phyloP scores from a whole-genome alignment of 495 filamentous ascomycete genomes.

The Penicillium mononematosum region DNA sequence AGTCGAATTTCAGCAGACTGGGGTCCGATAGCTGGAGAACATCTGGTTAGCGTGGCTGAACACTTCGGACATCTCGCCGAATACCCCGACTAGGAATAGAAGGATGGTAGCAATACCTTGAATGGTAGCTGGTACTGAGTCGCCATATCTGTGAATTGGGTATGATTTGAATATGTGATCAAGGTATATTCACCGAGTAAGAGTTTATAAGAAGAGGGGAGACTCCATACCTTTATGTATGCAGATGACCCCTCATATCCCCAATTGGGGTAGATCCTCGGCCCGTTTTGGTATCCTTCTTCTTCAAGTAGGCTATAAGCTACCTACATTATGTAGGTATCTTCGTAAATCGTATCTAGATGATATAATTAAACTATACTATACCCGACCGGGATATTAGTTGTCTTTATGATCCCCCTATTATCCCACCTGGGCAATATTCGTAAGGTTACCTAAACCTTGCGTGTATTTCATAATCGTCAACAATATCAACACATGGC shows the following conservation, averaged over 20 bases:
- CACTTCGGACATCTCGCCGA: constrained; percentile 22
- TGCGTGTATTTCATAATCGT: constrained; percentile 24
- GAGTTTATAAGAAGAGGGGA: background rate
- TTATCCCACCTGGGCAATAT: constrained; percentile 21
- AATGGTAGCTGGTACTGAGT: constrained; percentile 42
- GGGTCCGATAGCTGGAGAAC: constrained; percentile 54
- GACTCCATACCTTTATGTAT: no score
- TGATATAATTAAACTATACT: constrained; percentile 13
- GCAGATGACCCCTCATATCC: background rate
- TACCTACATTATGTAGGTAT: no score
- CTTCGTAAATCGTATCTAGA: constrained; percentile 7
- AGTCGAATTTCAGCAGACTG: constrained; percentile 57
- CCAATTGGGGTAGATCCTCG: background rate
- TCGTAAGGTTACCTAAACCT: constrained; percentile 24
- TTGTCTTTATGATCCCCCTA: constrained; percentile 26
- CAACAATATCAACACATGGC: constrained; percentile 10
- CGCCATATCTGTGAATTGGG: constrained; percentile 26
- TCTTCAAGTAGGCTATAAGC: constrained; percentile 6
- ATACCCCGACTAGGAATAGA: background rate
- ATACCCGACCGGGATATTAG: constrained; percentile 27
- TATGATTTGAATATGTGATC: background rate
- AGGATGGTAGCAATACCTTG: constrained; percentile 27
- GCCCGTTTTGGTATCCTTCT: background rate
- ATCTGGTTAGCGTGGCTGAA: background rate
- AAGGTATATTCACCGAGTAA: background rate